These are phyloP conservation scores for Dactylonectria estremocensis DNA, from an alignment of 2,329 filamentous ascomycete genomes.

Conservation along the genomic window DNA sequence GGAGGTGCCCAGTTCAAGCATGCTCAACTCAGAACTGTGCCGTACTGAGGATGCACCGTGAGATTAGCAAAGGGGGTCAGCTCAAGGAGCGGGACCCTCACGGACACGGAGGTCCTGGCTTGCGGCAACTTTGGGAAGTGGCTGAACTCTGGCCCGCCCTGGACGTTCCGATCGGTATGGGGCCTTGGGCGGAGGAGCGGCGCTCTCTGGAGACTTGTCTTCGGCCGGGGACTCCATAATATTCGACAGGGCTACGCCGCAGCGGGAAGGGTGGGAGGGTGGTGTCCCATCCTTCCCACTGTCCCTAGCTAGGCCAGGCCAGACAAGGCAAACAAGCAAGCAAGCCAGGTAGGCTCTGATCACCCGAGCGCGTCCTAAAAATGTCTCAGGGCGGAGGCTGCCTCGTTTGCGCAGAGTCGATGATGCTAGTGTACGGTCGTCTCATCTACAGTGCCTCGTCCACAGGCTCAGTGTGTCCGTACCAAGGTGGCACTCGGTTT, in stretches of 20 bases:
- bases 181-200: slow-evolving; percentile 48
- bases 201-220: slow-evolving; percentile 41
- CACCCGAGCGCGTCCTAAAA: slow-evolving; percentile 39
- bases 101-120: slow-evolving; percentile 42
- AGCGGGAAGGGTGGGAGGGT: slow-evolving; percentile 26
- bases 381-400: slow-evolving; percentile 41
- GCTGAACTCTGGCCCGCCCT: slow-evolving; percentile 50
- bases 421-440: slow-evolving; percentile 21
- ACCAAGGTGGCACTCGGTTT: slow-evolving; percentile 10
- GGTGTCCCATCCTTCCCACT: no score
- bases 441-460: slow-evolving; percentile 23
- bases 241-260: slow-evolving; percentile 41
- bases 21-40: background rate
- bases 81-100: slow-evolving; percentile 27
- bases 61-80: slow-evolving; percentile 33
- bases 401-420: slow-evolving; percentile 33
- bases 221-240: slow-evolving; percentile 42
- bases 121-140: slow-evolving; percentile 39
- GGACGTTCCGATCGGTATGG: slow-evolving; percentile 49
- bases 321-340: no score
- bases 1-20: slow-evolving; percentile 33
- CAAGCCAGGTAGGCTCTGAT: slow-evolving; percentile 37
- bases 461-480: slow-evolving; percentile 8
- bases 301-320: no score
- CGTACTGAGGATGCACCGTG: slow-evolving; percentile 24